Evolutionary conservation across 2,329 filamentous ascomycete species (phyloP), one percentile per base, ranked within the genome.

Genomic region (Fusarium liriodendri): DNA sequence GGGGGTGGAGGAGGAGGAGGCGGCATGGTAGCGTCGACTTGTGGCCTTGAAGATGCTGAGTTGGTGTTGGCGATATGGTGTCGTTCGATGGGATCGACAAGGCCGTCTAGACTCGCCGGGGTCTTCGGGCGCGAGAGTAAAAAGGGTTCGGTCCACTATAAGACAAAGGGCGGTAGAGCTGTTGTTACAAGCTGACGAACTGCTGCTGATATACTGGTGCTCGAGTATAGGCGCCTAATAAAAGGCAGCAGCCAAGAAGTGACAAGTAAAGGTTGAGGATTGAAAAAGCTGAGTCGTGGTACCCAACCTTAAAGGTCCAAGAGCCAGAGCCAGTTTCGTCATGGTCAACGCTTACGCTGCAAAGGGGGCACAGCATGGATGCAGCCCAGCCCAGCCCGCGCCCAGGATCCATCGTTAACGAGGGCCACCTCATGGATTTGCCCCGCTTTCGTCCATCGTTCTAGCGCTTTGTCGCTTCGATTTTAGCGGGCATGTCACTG

Each of bases 1-100:
- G 93, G 93, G 2, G 93, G 93, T 13, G 93, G 93, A 4, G 93
- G 93, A 63, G 92, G 82, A 61, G 93, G 93, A 70, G 92, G 79
- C 73, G 82, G 84, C 83, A 84, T 84, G 50, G 18, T 68, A 72
- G 68, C 33, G n/a, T 61, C 22, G 40, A 54, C 35, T 32, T 57
- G 55, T 61, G 62, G 35, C 33, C 25, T 54, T 50, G 59, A 65
- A 27, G 62, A 64, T 45, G 61, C 72, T 42, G 52, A 22, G 38
- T 60, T 64, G 35, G 70, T 57, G 63, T 66, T 64, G 67, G 60
- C 40, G 70, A 69, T 61, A 65, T 47, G 64, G 63, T 67, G 66
- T 71, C 69, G 70, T 69, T 65, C 57, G 69, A 65, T 66, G 65
- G 55, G 58, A 62, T 67, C 57, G 59, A 73, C 47, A 62, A 61